A percentile compares a stretch with the other conserved stretches of the same genome.
phyloP scores from a whole-genome alignment of 441 rosid species.

The Adansonia rubrostipa region DNA sequence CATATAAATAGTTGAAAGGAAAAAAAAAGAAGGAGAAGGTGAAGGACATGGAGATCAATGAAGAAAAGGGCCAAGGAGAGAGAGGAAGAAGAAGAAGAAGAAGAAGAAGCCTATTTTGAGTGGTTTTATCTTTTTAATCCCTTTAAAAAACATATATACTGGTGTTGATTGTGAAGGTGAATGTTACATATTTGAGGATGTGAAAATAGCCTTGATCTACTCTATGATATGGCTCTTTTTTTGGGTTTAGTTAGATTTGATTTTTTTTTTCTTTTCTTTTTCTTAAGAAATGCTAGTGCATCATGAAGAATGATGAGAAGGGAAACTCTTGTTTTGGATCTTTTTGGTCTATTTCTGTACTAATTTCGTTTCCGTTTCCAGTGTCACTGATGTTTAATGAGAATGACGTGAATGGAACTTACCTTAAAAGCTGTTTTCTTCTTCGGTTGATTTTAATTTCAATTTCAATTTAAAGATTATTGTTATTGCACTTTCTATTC shows the following conservation, averaged over 20 bases:
- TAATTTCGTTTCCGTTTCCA: not conserved
- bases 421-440: not conserved
- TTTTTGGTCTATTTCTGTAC: not conserved
- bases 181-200: slow-evolving; percentile 16
- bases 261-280: not conserved
- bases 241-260: not conserved
- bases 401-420: not conserved
- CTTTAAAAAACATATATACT: not conserved
- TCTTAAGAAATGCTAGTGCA: not conserved
- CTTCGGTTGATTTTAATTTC: not conserved
- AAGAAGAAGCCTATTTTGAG: not conserved
- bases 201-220: slow-evolving; percentile 24
- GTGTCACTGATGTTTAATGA: not conserved
- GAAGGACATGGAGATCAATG: not conserved
- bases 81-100: not conserved
- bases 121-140: not conserved
- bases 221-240: slow-evolving; percentile 35
- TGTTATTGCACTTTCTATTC: not conserved
- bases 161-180: slow-evolving; percentile 16
- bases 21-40: not conserved
- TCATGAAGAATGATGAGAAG: not conserved
- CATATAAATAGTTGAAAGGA: not conserved
- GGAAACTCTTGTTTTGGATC: not conserved
- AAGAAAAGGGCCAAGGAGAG: slow-evolving; percentile 37
- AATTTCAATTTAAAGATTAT: not conserved